phyloP scores from a whole-genome alignment of 2,329 filamentous ascomycete genomes.

The Penicillium fuscoglaucum region DNA sequence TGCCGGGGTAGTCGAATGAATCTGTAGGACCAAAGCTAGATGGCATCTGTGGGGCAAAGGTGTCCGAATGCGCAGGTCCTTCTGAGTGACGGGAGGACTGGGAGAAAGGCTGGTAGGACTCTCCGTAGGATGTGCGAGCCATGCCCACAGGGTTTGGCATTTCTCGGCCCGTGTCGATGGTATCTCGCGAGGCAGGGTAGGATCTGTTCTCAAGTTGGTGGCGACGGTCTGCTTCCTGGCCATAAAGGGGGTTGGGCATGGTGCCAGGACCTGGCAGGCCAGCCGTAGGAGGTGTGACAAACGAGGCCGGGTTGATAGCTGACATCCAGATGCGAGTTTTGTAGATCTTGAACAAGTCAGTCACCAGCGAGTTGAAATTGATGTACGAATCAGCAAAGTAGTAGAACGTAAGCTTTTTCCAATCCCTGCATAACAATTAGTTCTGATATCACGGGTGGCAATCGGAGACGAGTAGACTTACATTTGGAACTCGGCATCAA shows the following conservation, averaged over 20 bases:
- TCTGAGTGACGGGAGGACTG: slow-evolving; percentile 36
- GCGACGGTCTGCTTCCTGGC: slow-evolving; percentile 44
- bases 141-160: slow-evolving; percentile 30
- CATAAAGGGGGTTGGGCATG: slow-evolving; percentile 64
- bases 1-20: slow-evolving; percentile 34
- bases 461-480: slow-evolving; percentile 52
- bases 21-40: slow-evolving; percentile 43
- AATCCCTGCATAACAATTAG: slow-evolving; percentile 67
- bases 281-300: slow-evolving; percentile 70
- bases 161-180: slow-evolving; percentile 33
- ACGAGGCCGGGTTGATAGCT: slow-evolving; percentile 95
- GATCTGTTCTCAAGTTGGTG: slow-evolving; percentile 41
- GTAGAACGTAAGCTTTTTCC: slow-evolving; percentile 98
- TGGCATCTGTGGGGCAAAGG: slow-evolving; percentile 36
- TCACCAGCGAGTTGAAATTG: slow-evolving; percentile 97
- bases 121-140: slow-evolving; percentile 38
- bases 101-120: slow-evolving; percentile 40
- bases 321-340: slow-evolving; percentile 99
- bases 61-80: slow-evolving; percentile 33
- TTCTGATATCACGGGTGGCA: neutral
- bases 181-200: slow-evolving; percentile 33
- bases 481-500: slow-evolving; percentile 99
- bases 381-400: slow-evolving; percentile 98
- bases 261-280: slow-evolving; percentile 69
- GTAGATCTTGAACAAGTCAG: slow-evolving; percentile 98